Evolutionary conservation across 768 basidiomycete species (phyloP).

Genomic region (Hypholoma fasciculare): DNA sequence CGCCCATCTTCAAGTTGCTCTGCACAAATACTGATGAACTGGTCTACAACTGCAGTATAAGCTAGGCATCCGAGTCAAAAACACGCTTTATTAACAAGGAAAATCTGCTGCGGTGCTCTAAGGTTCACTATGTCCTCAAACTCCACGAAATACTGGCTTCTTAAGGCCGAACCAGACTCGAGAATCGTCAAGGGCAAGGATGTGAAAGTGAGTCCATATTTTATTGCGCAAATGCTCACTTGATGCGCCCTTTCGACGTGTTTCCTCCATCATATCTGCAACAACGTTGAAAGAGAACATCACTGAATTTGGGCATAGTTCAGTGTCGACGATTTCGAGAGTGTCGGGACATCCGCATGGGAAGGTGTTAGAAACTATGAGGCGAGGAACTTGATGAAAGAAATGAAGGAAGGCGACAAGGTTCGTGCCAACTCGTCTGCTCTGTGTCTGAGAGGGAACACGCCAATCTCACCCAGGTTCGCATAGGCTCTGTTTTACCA

Average conservation of each 20-base stretch:
- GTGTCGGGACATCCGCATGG: conserved; percentile 70
- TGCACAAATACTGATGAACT: too few species aligned
- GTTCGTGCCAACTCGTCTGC: conserved; percentile 32
- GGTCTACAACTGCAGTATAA: too few species aligned
- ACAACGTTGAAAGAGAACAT: background rate
- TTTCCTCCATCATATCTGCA: background rate
- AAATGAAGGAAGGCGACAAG: conserved; percentile 76
- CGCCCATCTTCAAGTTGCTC: too few species aligned
- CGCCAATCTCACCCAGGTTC: too few species aligned
- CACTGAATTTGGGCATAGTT: conserved; percentile 47
- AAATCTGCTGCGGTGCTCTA: background rate
- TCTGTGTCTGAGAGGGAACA: background rate
- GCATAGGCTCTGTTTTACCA: conserved; percentile 81
- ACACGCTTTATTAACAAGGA: background rate
- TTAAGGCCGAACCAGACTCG: conserved; percentile 87
- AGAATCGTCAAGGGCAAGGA: conserved; percentile 86
- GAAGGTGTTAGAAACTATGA: conserved; percentile 88
- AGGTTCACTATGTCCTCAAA: background rate
- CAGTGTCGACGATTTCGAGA: conserved; percentile 84
- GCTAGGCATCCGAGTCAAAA: background rate
- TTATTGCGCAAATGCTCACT: background rate
- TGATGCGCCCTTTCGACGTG: background rate
- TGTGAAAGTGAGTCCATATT: conserved; percentile 56
- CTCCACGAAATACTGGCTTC: conserved; percentile 57
- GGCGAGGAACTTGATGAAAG: conserved; percentile 81